These are phyloP conservation scores for Termitomyces sp. DNA, from an alignment of 768 basidiomycete genomes.

Conservation along the genomic window DNA sequence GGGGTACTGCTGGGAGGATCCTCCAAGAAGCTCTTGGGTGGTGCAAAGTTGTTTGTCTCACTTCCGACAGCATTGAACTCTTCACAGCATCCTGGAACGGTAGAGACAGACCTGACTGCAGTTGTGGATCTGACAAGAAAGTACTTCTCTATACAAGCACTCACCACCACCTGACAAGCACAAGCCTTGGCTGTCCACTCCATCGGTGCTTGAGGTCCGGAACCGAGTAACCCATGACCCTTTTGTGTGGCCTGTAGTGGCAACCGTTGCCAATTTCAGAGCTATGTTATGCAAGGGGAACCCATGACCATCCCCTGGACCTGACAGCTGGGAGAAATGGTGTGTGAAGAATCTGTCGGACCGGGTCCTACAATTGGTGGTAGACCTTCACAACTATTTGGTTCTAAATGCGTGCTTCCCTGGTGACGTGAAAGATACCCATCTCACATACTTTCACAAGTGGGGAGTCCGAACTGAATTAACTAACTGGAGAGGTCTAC, in stretches of 20 bases:
- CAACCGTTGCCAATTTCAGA: slow-evolving; percentile 7
- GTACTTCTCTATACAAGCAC: slow-evolving; percentile 22
- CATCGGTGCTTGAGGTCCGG: slow-evolving; percentile 1
- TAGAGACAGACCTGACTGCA: slow-evolving; percentile 11
- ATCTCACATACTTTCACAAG: too few species aligned
- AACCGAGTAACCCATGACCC: not conserved
- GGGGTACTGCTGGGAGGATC: not conserved
- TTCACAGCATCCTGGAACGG: not conserved
- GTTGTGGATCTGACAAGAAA: slow-evolving; percentile 13
- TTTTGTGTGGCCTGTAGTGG: not conserved
- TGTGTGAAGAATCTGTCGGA: slow-evolving; percentile 10
- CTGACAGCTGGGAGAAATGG: slow-evolving; percentile 17
- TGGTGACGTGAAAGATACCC: too few species aligned
- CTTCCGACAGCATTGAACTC: not conserved
- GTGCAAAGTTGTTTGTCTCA: not conserved
- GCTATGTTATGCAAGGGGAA: slow-evolving; percentile 15
- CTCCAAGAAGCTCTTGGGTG: not conserved
- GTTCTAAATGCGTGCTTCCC: too few species aligned
- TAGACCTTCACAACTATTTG: too few species aligned
- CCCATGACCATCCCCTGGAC: slow-evolving; percentile 8
- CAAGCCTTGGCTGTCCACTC: slow-evolving; percentile 26
- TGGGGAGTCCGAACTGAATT: too few species aligned
- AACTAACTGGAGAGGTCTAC: too few species aligned
- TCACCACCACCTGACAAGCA: slow-evolving; percentile 7
- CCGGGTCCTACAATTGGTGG: not conserved